Conservation (phyloP, 2,329 filamentous ascomycete genomes). For the Fusarium sp. region DNA sequence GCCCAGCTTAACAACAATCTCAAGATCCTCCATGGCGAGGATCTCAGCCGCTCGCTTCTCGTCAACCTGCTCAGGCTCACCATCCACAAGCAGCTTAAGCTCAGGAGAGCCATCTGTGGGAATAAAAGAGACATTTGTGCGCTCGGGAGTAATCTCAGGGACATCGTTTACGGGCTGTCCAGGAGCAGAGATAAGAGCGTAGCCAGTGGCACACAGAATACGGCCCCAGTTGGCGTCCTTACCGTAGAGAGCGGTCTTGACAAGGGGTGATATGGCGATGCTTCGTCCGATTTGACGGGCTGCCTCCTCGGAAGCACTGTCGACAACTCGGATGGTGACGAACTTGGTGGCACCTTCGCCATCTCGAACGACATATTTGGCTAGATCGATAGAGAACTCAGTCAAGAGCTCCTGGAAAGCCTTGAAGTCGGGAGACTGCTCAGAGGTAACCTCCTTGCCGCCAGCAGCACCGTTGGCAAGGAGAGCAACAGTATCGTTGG, state of each 20-base stretch:
- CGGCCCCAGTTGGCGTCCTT: slow-evolving; percentile 99
- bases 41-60: slow-evolving; percentile 83
- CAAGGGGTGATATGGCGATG: slow-evolving; percentile 90
- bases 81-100: slow-evolving; percentile 80
- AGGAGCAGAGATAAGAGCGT: slow-evolving; percentile 73
- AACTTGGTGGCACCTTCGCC: slow-evolving; percentile 99
- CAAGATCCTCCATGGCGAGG: slow-evolving; percentile 80
- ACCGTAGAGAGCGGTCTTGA: slow-evolving; percentile 97
- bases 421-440: slow-evolving; percentile 71
- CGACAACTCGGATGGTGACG: slow-evolving; percentile 87
- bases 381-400: slow-evolving; percentile 83
- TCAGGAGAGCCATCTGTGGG: slow-evolving; percentile 82
- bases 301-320: slow-evolving; percentile 75
- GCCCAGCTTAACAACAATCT: slow-evolving; percentile 80
- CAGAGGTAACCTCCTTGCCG: slow-evolving; percentile 70
- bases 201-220: slow-evolving; percentile 94
- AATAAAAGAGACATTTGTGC: slow-evolving; percentile 83
- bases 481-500: slow-evolving; percentile 94
- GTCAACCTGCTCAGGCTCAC: slow-evolving; percentile 83
- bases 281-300: slow-evolving; percentile 85
- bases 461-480: slow-evolving; percentile 96
- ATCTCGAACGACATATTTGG: slow-evolving; percentile 93
- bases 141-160: slow-evolving; percentile 73
- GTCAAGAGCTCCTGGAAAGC: slow-evolving; percentile 79
- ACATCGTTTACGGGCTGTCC: slow-evolving; percentile 70